A percentile compares a stretch with the other conserved stretches of the same genome.
Conservation (phyloP, 768 basidiomycete genomes). For the Trametes cingulata region DNA sequence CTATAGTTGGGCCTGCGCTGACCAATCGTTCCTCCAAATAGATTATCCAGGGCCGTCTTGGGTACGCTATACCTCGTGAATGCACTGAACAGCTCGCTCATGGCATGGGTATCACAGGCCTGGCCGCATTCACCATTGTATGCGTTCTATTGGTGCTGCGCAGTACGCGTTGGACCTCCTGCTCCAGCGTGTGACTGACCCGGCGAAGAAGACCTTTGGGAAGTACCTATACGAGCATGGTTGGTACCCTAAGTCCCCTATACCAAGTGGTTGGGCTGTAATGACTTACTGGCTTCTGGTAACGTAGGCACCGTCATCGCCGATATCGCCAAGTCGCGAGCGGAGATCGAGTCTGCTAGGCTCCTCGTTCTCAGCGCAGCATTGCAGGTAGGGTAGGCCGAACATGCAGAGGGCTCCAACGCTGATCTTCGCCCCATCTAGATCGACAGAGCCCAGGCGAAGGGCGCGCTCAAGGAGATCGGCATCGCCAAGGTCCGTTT, state of each 20-base stretch:
- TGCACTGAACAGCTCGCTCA: background rate
- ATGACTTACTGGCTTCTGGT: background rate
- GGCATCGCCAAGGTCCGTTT: conserved; percentile 86
- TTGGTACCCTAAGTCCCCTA: conserved; percentile 39
- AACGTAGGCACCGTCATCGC: conserved; percentile 77
- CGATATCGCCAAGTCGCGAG: conserved; percentile 89
- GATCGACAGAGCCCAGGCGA: conserved; percentile 90
- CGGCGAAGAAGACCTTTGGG: conserved; percentile 88
- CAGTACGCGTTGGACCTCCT: conserved; percentile 82
- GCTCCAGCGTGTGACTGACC: conserved; percentile 92
- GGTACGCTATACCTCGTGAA: conserved; percentile 45
- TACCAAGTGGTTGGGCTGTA: no score
- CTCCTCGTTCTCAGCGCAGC: conserved; percentile 93
- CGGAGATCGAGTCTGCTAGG: conserved; percentile 88
- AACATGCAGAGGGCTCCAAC: no score
- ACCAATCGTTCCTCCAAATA: conserved; percentile 24
- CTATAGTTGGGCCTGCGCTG: background rate
- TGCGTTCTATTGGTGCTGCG: conserved; percentile 93
- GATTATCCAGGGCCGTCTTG: conserved; percentile 95
- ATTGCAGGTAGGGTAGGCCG: conserved; percentile 52
- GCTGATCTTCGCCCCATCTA: conserved; percentile 29
- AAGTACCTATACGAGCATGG: conserved; percentile 92
- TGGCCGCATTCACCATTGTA: conserved; percentile 96
- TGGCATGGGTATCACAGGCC: conserved; percentile 53
- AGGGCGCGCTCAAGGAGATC: conserved; percentile 96